Percentiles rank a stretch among this genome's conserved stretches.
Conservation (phyloP, 2,329 filamentous ascomycete genomes). For the Emergomyces orientalis region DNA sequence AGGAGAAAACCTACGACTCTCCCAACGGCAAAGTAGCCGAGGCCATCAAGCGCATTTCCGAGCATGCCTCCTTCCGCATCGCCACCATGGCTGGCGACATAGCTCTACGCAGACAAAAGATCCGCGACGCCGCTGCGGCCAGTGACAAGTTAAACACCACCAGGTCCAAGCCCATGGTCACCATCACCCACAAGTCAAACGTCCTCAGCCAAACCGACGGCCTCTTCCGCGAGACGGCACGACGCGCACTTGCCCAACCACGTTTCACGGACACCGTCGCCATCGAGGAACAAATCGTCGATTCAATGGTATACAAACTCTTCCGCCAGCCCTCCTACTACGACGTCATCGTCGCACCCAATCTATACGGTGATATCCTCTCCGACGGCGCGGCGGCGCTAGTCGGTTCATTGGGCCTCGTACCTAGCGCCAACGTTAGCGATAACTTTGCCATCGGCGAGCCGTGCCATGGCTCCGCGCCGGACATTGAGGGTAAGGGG, state of each 20-base stretch:
- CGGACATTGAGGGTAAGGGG: constrained; percentile 84
- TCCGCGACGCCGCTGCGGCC: constrained; percentile 50
- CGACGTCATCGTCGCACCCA: constrained; percentile 96
- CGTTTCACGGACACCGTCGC: constrained; percentile 53
- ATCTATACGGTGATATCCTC: constrained; percentile 94
- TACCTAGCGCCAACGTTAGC: constrained; percentile 91
- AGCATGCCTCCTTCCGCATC: constrained; percentile 76
- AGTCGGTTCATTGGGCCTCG: constrained; percentile 82
- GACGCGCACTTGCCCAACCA: constrained; percentile 57
- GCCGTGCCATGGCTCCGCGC: constrained; percentile 92
- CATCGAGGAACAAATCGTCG: constrained; percentile 96
- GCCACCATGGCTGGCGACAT: constrained; percentile 92
- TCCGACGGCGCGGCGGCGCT: constrained; percentile 92
- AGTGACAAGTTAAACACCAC: constrained; percentile 36
- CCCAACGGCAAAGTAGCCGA: constrained; percentile 76
- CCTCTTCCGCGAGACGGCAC: constrained; percentile 75
- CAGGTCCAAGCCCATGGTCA: constrained; percentile 70
- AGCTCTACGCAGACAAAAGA: constrained; percentile 72
- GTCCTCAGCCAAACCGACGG: constrained; percentile 94
- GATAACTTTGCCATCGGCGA: constrained; percentile 93
- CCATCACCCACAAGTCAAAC: constrained; percentile 97
- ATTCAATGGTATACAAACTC: constrained; percentile 99
- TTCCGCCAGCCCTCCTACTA: constrained; percentile 93
- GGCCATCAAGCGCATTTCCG: constrained; percentile 93
- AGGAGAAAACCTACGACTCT: constrained; percentile 74